A percentile compares a stretch with the other conserved stretches of the same genome.
These are phyloP conservation scores for Macrolepiota dolichaula DNA, from an alignment of 768 basidiomycete species.

Conservation along the genomic window DNA sequence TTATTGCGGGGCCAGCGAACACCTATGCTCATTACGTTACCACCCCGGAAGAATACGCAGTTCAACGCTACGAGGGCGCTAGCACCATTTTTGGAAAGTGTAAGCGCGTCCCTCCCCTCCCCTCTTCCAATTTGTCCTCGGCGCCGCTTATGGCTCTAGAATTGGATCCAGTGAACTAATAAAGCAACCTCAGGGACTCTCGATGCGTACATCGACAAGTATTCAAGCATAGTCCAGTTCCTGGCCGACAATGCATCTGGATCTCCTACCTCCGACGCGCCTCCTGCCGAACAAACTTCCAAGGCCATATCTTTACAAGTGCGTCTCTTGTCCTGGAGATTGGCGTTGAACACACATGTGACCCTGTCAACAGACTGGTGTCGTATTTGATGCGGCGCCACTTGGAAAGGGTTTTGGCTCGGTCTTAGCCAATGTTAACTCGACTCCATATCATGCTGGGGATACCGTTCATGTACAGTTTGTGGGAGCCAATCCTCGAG, in stretches of 20 bases:
- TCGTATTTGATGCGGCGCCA: slow-evolving; percentile 58
- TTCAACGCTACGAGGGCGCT: slow-evolving; percentile 81
- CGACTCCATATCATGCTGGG: slow-evolving; percentile 48
- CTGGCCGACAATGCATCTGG: slow-evolving; percentile 47
- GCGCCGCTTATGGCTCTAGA: background rate
- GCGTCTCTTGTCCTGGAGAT: background rate
- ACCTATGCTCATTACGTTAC: slow-evolving; percentile 75
- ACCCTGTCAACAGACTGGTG: slow-evolving; percentile 40
- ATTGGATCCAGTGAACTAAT: background rate
- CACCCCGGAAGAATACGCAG: slow-evolving; percentile 67
- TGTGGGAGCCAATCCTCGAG: slow-evolving; percentile 76
- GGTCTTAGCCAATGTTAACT: slow-evolving; percentile 52
- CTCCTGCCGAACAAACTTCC: slow-evolving; percentile 61
- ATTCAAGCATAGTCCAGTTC: slow-evolving; percentile 61
- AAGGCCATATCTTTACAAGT: slow-evolving; percentile 70
- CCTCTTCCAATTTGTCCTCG: background rate
- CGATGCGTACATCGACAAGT: slow-evolving; percentile 80
- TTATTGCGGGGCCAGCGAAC: slow-evolving; percentile 79
- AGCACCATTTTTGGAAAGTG: slow-evolving; percentile 76
- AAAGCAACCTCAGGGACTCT: slow-evolving; percentile 50
- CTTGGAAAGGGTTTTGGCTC: slow-evolving; percentile 60
- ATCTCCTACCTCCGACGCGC: slow-evolving; percentile 55
- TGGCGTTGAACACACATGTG: background rate
- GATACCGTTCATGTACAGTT: slow-evolving; percentile 61
- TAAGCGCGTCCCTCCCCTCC: slow-evolving; percentile 38